A percentile compares a stretch with the other conserved stretches of the same genome.
Conservation (phyloP, 2,329 filamentous ascomycete genomes). For the Apiospora pterosperma region DNA sequence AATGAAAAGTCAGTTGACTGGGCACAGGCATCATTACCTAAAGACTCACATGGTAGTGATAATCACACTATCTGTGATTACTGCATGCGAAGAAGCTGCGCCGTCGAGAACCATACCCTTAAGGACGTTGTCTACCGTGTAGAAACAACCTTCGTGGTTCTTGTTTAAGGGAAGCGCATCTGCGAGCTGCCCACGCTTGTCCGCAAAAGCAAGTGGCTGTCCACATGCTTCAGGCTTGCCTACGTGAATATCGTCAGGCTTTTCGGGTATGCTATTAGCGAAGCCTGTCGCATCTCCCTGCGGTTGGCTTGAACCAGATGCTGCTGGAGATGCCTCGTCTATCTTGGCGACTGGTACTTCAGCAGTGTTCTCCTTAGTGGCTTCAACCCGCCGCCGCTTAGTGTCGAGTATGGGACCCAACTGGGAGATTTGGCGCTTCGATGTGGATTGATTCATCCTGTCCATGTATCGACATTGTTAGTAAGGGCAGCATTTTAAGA, state of each 20-base stretch:
- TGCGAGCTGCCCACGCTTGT: background rate
- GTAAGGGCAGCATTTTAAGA: too few species aligned
- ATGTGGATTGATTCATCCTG: background rate
- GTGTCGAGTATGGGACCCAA: background rate
- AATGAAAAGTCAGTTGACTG: background rate
- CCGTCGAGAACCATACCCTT: constrained; percentile 1
- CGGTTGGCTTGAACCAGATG: background rate
- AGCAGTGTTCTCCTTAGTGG: too few species aligned
- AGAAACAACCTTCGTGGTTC: background rate
- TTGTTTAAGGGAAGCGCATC: background rate
- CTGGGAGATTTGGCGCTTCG: background rate
- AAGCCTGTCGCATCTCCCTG: background rate
- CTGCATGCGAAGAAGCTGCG: background rate
- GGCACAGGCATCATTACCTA: background rate
- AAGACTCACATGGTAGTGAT: background rate
- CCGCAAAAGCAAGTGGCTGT: background rate
- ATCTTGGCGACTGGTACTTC: background rate
- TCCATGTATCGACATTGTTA: too few species aligned
- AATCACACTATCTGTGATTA: background rate
- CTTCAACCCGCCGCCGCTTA: background rate
- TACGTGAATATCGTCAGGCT: background rate
- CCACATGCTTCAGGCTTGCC: background rate
- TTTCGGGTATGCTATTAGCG: rapidly evolving
- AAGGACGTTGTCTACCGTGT: background rate
- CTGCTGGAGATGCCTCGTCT: background rate